Conservation (phyloP, 2,329 filamentous ascomycete species). For the Penicillium olsonii region DNA sequence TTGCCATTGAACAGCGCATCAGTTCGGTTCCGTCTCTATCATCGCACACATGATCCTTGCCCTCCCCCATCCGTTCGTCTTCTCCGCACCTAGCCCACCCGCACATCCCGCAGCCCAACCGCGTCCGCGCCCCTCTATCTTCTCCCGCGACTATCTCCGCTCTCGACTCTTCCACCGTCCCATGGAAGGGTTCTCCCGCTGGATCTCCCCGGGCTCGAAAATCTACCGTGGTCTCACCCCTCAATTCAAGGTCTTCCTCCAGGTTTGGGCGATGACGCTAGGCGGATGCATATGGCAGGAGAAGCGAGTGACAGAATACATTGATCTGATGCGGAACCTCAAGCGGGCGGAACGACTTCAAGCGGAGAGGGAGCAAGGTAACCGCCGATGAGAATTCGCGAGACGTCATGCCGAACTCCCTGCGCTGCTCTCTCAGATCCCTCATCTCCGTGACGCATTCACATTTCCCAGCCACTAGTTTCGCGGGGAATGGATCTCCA, state of each 20-base stretch:
- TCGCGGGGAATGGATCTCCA: background rate
- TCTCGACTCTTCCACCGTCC: conserved; percentile 41
- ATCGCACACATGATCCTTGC: conserved; percentile 48
- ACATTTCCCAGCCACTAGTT: background rate
- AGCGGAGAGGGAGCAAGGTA: conserved; percentile 26
- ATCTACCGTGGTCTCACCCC: conserved; percentile 51
- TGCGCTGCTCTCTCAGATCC: background rate
- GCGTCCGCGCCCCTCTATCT: conserved; percentile 24
- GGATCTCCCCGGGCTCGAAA: conserved; percentile 45
- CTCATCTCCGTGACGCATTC: background rate
- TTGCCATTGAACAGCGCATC: background rate
- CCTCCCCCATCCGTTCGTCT: conserved; percentile 46
- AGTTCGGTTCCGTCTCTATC: conserved; percentile 51
- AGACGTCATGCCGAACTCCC: background rate
- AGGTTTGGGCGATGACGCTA: conserved; percentile 50
- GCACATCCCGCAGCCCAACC: conserved; percentile 21
- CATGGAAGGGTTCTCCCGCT: conserved; percentile 52
- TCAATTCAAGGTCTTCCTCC: conserved; percentile 53
- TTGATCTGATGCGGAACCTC: conserved; percentile 43
- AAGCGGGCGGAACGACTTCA: conserved; percentile 45
- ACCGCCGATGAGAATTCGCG: conserved; percentile 7
- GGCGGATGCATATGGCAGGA: conserved; percentile 54
- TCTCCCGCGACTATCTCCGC: conserved; percentile 33
- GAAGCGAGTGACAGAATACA: conserved; percentile 47
- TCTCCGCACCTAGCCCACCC: conserved; percentile 34